Percentiles rank a stretch among this genome's conserved stretches.
These are phyloP conservation scores for Exophiala sp. DNA, from an alignment of 2,329 filamentous ascomycete species.

Conservation along the genomic window DNA sequence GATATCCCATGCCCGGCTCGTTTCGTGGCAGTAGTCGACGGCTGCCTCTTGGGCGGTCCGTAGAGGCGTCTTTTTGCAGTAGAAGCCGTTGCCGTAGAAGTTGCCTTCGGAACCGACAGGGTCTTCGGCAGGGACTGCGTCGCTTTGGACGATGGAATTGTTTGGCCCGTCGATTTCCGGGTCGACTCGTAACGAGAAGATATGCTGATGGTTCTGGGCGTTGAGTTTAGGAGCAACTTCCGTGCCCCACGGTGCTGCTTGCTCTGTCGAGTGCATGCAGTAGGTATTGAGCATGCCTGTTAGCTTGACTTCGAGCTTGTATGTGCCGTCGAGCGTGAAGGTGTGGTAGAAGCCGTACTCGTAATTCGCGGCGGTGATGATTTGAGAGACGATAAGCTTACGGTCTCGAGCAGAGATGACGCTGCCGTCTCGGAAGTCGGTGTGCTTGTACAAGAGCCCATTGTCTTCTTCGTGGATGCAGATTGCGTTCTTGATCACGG, in stretches of 20 bases:
- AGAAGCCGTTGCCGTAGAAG: conserved; percentile 86
- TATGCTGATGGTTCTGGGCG: conserved; percentile 92
- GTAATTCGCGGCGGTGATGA: conserved; percentile 95
- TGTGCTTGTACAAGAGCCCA: conserved; percentile 91
- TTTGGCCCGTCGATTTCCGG: conserved; percentile 79
- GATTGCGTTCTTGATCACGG: conserved; percentile 86
- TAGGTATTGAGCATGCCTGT: conserved; percentile 94
- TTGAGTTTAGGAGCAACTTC: conserved; percentile 89
- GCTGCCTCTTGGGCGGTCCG: conserved; percentile 64
- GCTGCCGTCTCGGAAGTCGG: conserved; percentile 86
- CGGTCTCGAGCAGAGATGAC: conserved; percentile 80
- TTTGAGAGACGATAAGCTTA: conserved; percentile 82
- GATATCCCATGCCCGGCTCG: conserved; percentile 85
- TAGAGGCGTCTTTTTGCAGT: conserved; percentile 77
- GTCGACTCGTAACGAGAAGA: conserved; percentile 87
- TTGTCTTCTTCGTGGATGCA: conserved; percentile 94
- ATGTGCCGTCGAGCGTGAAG: conserved; percentile 86
- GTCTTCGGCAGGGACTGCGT: conserved; percentile 66
- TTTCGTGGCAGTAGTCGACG: conserved; percentile 77
- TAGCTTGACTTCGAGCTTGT: conserved; percentile 87
- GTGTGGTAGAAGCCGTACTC: conserved; percentile 88
- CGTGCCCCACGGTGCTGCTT: conserved; percentile 82
- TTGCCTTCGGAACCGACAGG: conserved; percentile 79
- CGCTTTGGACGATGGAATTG: conserved; percentile 82
- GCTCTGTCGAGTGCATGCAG: conserved; percentile 72